Percentiles rank a stretch among this genome's conserved stretches.
phyloP scores from a whole-genome alignment of 345 rosid species.

The Brassica nigra region DNA sequence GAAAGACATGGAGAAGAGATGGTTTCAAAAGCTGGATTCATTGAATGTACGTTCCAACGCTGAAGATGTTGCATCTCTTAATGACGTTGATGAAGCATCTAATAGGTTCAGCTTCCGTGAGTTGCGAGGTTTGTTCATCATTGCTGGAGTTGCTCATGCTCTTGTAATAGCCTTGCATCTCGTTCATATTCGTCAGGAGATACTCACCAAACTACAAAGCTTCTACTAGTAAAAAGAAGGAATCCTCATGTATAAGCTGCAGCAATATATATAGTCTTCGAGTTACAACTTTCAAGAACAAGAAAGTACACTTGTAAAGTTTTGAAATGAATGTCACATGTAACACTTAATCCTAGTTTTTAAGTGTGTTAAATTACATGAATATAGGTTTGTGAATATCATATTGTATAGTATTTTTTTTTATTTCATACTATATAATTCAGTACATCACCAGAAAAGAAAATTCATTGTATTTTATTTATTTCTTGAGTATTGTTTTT shows the following conservation, averaged over 20 bases:
- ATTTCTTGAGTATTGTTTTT: too few relatives aligned
- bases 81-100: constrained; percentile 4
- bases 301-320: not conserved
- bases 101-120: constrained; percentile 16
- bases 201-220: constrained; percentile 18
- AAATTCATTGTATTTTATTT: too few relatives aligned
- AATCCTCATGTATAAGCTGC: not conserved
- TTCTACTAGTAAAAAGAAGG: not conserved
- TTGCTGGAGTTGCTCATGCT: constrained; percentile 15
- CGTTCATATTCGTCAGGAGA: constrained; percentile 17
- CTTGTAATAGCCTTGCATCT: constrained; percentile 20
- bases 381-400: too few relatives aligned
- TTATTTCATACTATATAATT: not conserved
- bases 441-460: not conserved
- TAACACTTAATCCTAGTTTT: too few relatives aligned
- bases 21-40: constrained; percentile 35
- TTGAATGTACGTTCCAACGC: not conserved
- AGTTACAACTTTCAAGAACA: not conserved
- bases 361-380: too few relatives aligned
- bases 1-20: constrained; percentile 35
- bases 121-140: constrained; percentile 26
- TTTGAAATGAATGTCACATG: not conserved
- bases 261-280: not conserved
- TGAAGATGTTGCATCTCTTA: constrained; percentile 8
- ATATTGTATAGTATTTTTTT: too few relatives aligned